phyloP scores from a whole-genome alignment of 768 basidiomycete species.

The Nevesoporus exiguus region DNA sequence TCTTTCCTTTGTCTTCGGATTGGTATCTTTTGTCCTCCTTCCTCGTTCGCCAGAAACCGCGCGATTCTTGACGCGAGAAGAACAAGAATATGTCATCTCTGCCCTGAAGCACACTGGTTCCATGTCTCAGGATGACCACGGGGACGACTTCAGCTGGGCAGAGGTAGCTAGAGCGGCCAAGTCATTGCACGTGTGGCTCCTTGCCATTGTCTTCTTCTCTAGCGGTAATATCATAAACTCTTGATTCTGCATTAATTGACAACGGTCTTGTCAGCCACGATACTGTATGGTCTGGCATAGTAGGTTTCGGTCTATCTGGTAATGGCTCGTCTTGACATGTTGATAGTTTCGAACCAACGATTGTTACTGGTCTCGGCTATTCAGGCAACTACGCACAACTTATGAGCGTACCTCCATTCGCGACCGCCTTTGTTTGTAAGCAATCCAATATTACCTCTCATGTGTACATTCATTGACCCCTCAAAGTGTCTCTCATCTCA shows the following conservation, averaged over 20 bases:
- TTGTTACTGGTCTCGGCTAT: conserved; percentile 56
- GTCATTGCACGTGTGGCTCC: conserved; percentile 53
- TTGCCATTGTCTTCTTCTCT: conserved; percentile 50
- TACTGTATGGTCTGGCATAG: conserved; percentile 19
- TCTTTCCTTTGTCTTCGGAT: conserved; percentile 59
- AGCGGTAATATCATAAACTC: conserved; percentile 34
- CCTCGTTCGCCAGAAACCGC: conserved; percentile 43
- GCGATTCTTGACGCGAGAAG: conserved; percentile 49
- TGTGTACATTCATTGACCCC: neutral
- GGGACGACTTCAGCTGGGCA: conserved; percentile 52
- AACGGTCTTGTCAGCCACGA: conserved; percentile 14
- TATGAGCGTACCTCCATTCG: conserved; percentile 47
- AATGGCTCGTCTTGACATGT: conserved; percentile 33
- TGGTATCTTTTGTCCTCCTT: conserved; percentile 46
- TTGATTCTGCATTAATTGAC: neutral
- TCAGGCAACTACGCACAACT: conserved; percentile 54
- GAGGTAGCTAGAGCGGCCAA: conserved; percentile 49
- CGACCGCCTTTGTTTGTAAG: conserved; percentile 31
- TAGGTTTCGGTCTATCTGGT: conserved; percentile 13
- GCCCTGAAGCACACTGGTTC: conserved; percentile 24
- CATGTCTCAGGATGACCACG: conserved; percentile 39
- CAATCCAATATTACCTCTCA: no score
- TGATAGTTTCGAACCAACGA: conserved; percentile 56
- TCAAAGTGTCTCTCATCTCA: conserved; percentile 13
- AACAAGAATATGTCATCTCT: conserved; percentile 44